phyloP scores from a whole-genome alignment of 2,329 filamentous ascomycete species.

The Diaporthe amygdali region DNA sequence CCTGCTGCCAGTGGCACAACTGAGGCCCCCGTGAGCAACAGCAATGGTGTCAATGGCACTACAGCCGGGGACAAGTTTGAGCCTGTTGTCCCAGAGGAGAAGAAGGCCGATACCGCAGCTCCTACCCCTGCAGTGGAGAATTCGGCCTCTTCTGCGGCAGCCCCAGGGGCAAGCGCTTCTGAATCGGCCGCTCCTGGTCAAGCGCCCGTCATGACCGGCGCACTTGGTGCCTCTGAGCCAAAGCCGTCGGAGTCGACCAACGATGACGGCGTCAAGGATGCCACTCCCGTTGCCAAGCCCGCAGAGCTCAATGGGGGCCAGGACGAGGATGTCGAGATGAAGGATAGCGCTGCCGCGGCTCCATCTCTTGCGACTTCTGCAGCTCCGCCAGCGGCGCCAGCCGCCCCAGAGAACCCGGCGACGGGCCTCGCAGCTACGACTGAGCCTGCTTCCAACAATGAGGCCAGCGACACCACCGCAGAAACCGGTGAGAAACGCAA shows the following conservation, averaged over 20 bases:
- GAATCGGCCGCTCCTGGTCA: conserved; percentile 3
- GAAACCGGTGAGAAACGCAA: conserved; percentile 32
- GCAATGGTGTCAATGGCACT: conserved; percentile 15
- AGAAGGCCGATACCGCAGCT: conserved; percentile 15
- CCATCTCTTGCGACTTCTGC: not conserved
- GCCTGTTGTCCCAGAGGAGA: conserved; percentile 17
- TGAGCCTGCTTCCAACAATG: not conserved
- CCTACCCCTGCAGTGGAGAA: conserved; percentile 1
- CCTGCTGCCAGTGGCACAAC: conserved; percentile 5
- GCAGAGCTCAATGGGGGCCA: not conserved
- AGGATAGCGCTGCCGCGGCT: conserved; percentile 20
- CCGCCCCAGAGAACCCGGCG: not conserved
- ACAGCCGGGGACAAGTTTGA: conserved; percentile 12
- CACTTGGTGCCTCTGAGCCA: conserved; percentile 7
- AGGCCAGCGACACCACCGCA: not conserved
- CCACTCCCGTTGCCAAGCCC: not conserved
- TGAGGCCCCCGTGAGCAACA: not conserved
- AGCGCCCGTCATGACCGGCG: conserved; percentile 21
- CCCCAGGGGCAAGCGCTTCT: not conserved
- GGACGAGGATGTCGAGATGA: conserved; percentile 27
- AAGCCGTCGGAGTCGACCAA: conserved; percentile 13
- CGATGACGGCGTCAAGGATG: conserved; percentile 19
- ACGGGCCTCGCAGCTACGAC: not conserved
- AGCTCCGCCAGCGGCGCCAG: not conserved
- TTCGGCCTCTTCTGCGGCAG: not conserved